phyloP scores from a whole-genome alignment of 2,329 filamentous ascomycete species.

The Diaporthe amygdali region DNA sequence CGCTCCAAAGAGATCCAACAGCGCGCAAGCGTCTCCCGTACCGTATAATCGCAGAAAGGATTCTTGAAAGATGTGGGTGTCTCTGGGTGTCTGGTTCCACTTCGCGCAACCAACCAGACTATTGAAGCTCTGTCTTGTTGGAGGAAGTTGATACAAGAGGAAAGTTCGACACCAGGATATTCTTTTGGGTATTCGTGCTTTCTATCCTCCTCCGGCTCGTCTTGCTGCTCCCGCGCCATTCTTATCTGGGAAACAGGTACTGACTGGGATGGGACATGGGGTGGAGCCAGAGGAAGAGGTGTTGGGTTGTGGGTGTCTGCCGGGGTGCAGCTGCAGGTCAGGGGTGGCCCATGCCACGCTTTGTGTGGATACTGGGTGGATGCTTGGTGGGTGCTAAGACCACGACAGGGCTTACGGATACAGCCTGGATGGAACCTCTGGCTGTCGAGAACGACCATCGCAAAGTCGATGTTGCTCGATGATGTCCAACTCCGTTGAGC shows the following conservation, averaged over 20 bases:
- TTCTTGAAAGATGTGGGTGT: conserved; percentile 6
- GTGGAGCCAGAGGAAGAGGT: conserved; percentile 25
- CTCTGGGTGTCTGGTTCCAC: conserved; percentile 16
- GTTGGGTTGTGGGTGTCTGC: conserved; percentile 29
- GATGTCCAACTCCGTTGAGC: conserved; percentile 6
- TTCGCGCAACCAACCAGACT: conserved; percentile 11
- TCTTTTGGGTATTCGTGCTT: conserved; percentile 24
- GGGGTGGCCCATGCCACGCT: conserved; percentile 29
- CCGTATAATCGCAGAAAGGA: neutral
- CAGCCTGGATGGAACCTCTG: conserved; percentile 23
- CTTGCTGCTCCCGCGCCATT: conserved; percentile 25
- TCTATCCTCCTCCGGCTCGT: conserved; percentile 26
- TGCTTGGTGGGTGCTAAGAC: conserved; percentile 31
- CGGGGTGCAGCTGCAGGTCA: conserved; percentile 30
- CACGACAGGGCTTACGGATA: conserved; percentile 30
- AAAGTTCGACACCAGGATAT: conserved; percentile 15
- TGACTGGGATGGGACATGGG: conserved; percentile 23
- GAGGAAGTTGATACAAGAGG: conserved; percentile 17
- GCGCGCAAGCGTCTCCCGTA: conserved; percentile 8
- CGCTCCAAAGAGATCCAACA: neutral
- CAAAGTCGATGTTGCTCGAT: conserved; percentile 22
- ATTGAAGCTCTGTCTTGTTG: conserved; percentile 17
- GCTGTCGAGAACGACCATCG: conserved; percentile 30
- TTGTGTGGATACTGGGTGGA: conserved; percentile 19
- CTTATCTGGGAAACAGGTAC: conserved; percentile 29